A percentile compares a stretch with the other conserved stretches of the same genome.
Evolutionary conservation across 225 moss, liverwort and hornwort species (phyloP).

Genomic region (Physcomitrium patens): DNA sequence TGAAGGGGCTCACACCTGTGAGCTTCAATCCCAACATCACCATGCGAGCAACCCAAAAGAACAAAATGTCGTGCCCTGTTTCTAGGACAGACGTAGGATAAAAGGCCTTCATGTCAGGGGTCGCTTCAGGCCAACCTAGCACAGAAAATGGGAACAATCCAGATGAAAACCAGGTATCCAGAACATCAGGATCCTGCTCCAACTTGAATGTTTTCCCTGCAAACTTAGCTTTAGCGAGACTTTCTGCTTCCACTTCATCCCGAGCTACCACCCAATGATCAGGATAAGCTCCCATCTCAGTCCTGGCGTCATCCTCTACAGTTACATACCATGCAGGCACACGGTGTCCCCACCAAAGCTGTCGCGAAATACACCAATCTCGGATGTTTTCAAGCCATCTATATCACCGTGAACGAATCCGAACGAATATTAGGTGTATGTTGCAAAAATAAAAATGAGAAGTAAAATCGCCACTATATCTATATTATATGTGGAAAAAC

Average conservation of each 20-base stretch:
- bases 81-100: conserved; percentile 89
- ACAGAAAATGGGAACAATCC: conserved; percentile 90
- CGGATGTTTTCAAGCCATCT: conserved; percentile 93
- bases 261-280: conserved; percentile 92
- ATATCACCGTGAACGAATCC: background rate
- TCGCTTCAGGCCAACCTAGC: conserved; percentile 86
- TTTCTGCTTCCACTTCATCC: conserved; percentile 60
- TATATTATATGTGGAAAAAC: background rate
- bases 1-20: conserved; percentile 81
- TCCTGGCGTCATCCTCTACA: conserved; percentile 68
- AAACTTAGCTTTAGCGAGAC: conserved; percentile 55
- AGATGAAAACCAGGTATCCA: conserved; percentile 95
- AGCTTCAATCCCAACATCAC: conserved; percentile 95
- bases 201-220: conserved; percentile 65
- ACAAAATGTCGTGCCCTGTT: conserved; percentile 93
- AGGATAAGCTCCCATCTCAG: conserved; percentile 71
- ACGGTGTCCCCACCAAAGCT: conserved; percentile 99
- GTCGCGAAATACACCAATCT: conserved; percentile 94
- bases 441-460: conserved; percentile 11
- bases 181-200: conserved; percentile 90
- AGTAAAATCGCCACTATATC: background rate
- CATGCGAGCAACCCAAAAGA: conserved; percentile 98
- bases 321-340: conserved; percentile 91
- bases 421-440: too few species aligned
- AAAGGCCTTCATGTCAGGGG: conserved; percentile 76